These are phyloP conservation scores for Talinum fruticosum DNA, from an alignment of 148 eudicot species.

Conservation along the genomic window DNA sequence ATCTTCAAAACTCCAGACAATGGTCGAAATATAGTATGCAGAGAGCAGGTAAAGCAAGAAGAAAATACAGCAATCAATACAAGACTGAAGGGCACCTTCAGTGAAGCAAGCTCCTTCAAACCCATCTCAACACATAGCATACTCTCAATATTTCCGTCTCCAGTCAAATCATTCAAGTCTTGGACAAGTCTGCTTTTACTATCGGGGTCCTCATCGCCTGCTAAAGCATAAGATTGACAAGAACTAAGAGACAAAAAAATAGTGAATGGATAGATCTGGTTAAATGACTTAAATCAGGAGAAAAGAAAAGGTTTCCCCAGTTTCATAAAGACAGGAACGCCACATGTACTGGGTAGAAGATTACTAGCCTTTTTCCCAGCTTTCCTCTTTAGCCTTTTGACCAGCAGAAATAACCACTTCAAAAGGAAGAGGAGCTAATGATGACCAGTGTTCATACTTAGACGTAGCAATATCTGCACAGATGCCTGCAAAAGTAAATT, in stretches of 20 bases:
- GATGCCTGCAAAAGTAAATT: conserved; percentile 49
- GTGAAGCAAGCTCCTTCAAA: conserved; percentile 76
- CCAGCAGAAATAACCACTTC: conserved; percentile 92
- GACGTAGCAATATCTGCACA: conserved; percentile 77
- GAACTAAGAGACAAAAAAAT: background rate
- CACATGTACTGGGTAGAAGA: conserved; percentile 6
- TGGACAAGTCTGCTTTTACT: conserved; percentile 53
- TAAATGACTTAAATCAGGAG: background rate
- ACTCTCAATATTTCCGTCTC: conserved; percentile 84
- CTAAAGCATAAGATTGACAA: conserved; percentile 10
- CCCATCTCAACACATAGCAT: conserved; percentile 97
- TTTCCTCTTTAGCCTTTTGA: conserved; percentile 84
- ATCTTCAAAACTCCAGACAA: background rate
- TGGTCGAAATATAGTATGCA: background rate
- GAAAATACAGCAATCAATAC: background rate
- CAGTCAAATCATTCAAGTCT: conserved; percentile 72
- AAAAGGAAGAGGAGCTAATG: conserved; percentile 91
- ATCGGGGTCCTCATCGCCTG: conserved; percentile 53
- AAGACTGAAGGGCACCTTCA: conserved; percentile 47
- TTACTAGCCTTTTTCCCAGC: conserved; percentile 70
- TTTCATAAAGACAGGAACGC: background rate
- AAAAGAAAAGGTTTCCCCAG: background rate
- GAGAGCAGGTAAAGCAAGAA: background rate
- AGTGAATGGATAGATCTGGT: background rate
- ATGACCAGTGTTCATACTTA: conserved; percentile 87